phyloP scores from a whole-genome alignment of 495 filamentous ascomycete species.

The Hyaloscypha hepaticicola region DNA sequence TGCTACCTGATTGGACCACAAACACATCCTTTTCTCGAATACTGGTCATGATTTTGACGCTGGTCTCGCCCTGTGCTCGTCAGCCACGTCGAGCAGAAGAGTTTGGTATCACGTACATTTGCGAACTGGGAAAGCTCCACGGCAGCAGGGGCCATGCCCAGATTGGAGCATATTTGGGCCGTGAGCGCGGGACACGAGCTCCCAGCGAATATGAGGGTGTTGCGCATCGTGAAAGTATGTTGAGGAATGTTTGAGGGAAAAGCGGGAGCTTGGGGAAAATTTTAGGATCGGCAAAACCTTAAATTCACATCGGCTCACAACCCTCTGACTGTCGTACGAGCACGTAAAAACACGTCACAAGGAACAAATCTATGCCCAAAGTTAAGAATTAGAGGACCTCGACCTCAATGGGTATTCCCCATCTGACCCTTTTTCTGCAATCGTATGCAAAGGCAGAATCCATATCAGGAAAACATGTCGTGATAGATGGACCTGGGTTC shows the following conservation, averaged over 20 bases:
- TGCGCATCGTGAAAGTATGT: conserved; percentile 44
- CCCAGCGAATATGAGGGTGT: conserved; percentile 57
- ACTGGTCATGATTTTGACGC: conserved; percentile 88
- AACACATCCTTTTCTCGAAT: conserved; percentile 98
- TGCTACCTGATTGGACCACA: conserved; percentile 95
- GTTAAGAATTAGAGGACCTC: background rate
- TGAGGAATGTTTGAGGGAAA: conserved; percentile 12
- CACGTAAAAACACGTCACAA: background rate
- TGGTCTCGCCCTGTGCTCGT: conserved; percentile 89
- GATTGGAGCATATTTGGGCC: conserved; percentile 56
- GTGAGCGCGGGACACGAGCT: conserved; percentile 56
- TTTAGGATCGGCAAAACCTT: background rate
- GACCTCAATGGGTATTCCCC: conserved; percentile 67
- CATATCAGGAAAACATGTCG: conserved; percentile 47
- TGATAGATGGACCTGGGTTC: conserved; percentile 75
- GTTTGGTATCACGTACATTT: conserved; percentile 42
- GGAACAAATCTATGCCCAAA: background rate
- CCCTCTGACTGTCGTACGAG: background rate
- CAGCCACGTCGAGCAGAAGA: conserved; percentile 40
- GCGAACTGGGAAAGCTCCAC: conserved; percentile 61
- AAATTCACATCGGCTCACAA: background rate
- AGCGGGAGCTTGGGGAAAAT: background rate
- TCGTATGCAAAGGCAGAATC: conserved; percentile 52
- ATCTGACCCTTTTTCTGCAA: conserved; percentile 55
- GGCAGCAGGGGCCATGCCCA: conserved; percentile 55